Base-by-base conservation (phyloP, 331 rosid species). In the Saraca asoca region DNA sequence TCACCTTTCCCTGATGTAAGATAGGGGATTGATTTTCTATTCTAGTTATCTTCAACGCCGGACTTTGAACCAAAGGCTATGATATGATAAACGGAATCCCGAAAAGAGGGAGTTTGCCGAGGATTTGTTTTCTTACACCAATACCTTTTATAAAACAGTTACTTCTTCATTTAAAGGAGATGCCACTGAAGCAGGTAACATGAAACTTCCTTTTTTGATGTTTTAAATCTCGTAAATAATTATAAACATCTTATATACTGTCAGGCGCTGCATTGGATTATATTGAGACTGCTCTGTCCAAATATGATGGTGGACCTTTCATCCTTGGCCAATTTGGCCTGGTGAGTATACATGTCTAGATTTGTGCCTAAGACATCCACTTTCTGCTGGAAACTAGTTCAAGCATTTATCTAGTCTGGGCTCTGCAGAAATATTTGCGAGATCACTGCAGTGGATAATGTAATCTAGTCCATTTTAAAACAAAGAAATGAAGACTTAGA, bases 261-360 rank as follows among this genome's bases (percentile, higher is more conserved):
- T 12, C 77, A 91, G 91, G 71, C 44, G 62, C 74, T 46, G 81
- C 95, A 12, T 86, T 91, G 72, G 85, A 88, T 78, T 62, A 79
- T 73, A 57, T 91, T 0, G 91, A 91, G 79, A 83, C 73, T 24
- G 83, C 84, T 76, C 91, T 91, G 43, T 81, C 86, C 52, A 91
- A 84, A 71, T 86, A 82, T 17, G 88, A 77, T 39, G 82, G 83
- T 43, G 95, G 91, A 54, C 90, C 95, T 8, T 88, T 91, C 87
- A 83, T 91, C 72, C 95, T 88, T 15, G 96, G 95, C 65, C 87
- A 80, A 56, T 81, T 86, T 63, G 85, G 97, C 72, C 74, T 85
- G 81, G 97, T 91, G 79, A 64, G 81, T 53, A 52, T 52, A 9
- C 51, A 51, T 58, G 15, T n/a, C 20, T 37, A 10, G 49, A 57